These are phyloP conservation scores for Cajanus cajan DNA, from an alignment of 306 rosid species.

Conservation along the genomic window DNA sequence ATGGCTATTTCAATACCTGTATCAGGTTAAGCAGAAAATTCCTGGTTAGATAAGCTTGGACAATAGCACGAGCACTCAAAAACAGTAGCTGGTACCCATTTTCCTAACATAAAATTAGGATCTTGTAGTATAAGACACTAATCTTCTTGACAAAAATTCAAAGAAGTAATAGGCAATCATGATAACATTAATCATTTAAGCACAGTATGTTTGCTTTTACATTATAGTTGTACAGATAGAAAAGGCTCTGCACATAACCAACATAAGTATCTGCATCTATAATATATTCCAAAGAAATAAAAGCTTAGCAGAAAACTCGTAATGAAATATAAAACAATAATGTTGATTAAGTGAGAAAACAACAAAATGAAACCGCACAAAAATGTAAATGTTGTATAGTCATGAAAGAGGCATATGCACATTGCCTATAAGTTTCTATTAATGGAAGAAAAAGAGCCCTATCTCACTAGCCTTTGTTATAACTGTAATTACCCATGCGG, in stretches of 20 bases:
- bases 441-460: background rate
- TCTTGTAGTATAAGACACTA: conserved; percentile 20
- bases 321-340: background rate
- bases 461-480: background rate
- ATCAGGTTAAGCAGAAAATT: conserved; percentile 73
- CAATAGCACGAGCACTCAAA: conserved; percentile 97
- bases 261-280: background rate
- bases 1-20: conserved; percentile 53
- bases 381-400: background rate
- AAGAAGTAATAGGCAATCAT: background rate
- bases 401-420: background rate
- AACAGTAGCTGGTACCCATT: conserved; percentile 97
- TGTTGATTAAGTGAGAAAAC: background rate
- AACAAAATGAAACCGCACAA: background rate
- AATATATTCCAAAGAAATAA: background rate
- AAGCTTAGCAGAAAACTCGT: conserved; percentile 1
- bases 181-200: conserved; percentile 3
- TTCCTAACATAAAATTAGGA: conserved; percentile 56
- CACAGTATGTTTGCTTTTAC: background rate
- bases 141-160: conserved; percentile 20
- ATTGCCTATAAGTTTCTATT: background rate
- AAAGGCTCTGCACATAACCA: conserved; percentile 4
- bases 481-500: background rate
- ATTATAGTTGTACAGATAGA: conserved; percentile 16
- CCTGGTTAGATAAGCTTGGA: conserved; percentile 93